Base-by-base conservation (phyloP, 148 eudicot species). In the Fagopyrum homotropicum region DNA sequence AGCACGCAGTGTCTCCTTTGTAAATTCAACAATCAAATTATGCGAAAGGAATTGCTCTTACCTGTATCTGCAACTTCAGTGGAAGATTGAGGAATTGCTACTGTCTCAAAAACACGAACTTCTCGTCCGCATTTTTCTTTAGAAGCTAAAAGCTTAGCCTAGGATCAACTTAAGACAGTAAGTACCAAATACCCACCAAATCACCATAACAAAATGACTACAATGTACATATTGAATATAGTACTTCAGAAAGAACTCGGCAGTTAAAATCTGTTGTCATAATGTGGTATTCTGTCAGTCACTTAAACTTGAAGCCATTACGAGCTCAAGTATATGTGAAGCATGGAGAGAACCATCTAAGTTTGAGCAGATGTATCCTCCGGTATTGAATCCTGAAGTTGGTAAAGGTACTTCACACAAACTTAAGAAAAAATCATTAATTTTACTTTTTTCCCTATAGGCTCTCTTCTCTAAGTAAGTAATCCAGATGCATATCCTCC, bases 51-150 rank as follows among this genome's bases (percentile, higher is more conserved):
- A 61, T 22, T 61, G 16, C 68, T 61, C 68, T 61, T 61, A 61
- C 68, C 68, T 61, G 43, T 9, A 26, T 61, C 68, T 61, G 44
- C 68, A 9, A 30, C 77, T 44, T 81, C 81, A 63, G 75, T 59
- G 29, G 82, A 55, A 9, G 78, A 45, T 72, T 84, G 81, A 72
- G 98, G 86, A 71, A 86, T 77, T 26, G 46, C 29, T 14, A 84
- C 30, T 63, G 88, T 90, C 80, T 88, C 90, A 79, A 91, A 89
- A 4, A 94, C 96, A 55, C 83, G 84, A 45, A 94, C 83, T 19
- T 91, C 96, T 71, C 90, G 85, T 49, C 98, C 98, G 75, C 77
- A 91, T 69, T 81, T 90, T 61, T 87, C 83, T 74, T 82, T 90
- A 8, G 85, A 93, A 72, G 86, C 90, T 73, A 84, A 91, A 77